Evolutionary conservation across 768 basidiomycete species (phyloP), one percentile per base, ranked within the genome.

Genomic region (Pulveroboletus frians): DNA sequence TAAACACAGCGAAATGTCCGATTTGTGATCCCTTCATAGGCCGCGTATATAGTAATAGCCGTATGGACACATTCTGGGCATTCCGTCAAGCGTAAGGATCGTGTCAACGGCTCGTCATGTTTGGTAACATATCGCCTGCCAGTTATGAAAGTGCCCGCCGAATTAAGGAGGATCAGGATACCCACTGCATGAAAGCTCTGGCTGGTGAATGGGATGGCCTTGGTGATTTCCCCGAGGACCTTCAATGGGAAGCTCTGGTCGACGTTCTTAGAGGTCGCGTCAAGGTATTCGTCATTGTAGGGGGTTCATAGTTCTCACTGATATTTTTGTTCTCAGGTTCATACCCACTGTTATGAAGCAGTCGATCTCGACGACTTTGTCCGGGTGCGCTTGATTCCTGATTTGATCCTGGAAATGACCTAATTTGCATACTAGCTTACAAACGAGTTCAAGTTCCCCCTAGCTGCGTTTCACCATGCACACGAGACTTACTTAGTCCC

Each of bases 401-500:
- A 17, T 38, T 46, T 35, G 31, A 43, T 31, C 5, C n/a, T 32
- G 11, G n/a, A 49, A 21, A 45, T 41, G 29, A 51, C n/a, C 42
- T 31, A 47, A 52, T 41, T 43, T 31, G 7, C 34, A 26, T 39
- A 8, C 26, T n/a, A 92, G 81, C 75, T 96, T 43, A 83, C 89
- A 31, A 89, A 95, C 62, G 93, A 96, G 67, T 97, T 94, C 73
- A 71, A 90, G 57, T 92, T 92, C 61, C 77, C 81, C 2, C 74
- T 93, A 26, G 80, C 86, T 6, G 85, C 88, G 6, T 83, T 93
- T 61, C 90, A 93, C 59, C 86, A 90, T 61, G 93, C 92, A 8
- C 84, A 90, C 47, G 92, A 95, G 64, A 81, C 91, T 1, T 96
- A 90, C 69, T 76, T 96, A n/a, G 85, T 93, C 20, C 89, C 92